Percentiles rank a stretch among this genome's conserved stretches.
Evolutionary conservation across 768 basidiomycete species (phyloP).

Genomic region (Clitopilus hobsonii): DNA sequence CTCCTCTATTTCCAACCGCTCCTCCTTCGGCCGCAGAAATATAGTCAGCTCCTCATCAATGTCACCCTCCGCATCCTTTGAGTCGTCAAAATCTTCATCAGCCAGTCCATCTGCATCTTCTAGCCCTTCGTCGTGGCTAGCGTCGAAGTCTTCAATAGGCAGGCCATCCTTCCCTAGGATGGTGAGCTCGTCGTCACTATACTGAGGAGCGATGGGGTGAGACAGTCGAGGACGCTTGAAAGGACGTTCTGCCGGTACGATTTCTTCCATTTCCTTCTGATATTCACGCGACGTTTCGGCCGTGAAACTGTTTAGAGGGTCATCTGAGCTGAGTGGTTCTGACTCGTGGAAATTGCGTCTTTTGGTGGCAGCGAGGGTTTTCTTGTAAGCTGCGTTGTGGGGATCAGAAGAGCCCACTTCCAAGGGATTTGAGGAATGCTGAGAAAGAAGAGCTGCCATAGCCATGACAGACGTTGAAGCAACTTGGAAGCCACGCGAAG

Average conservation of each 20-base stretch:
- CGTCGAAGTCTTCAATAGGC: constrained; percentile 18
- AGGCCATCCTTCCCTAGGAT: constrained; percentile 12
- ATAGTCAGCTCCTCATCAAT: constrained; percentile 63
- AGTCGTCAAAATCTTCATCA: constrained; percentile 21
- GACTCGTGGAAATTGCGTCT: constrained; percentile 17
- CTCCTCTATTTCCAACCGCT: constrained; percentile 65
- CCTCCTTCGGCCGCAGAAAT: constrained; percentile 52
- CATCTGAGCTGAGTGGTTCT: constrained; percentile 40
- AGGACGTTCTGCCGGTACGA: constrained; percentile 27
- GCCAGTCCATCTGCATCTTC: constrained; percentile 29
- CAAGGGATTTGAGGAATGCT: constrained; percentile 72
- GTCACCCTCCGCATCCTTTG: constrained; percentile 20
- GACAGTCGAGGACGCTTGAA: constrained; percentile 8
- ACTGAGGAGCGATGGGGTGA: constrained; percentile 48
- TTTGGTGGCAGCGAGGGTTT: constrained; percentile 28
- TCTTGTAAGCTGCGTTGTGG: constrained; percentile 41
- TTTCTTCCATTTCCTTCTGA: constrained; percentile 43
- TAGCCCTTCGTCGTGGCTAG: constrained; percentile 20
- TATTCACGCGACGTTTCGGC: constrained; percentile 40
- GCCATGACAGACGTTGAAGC: constrained; percentile 1
- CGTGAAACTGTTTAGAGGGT: constrained; percentile 36
- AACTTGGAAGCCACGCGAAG: constrained; percentile 5
- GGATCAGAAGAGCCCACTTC: constrained; percentile 61
- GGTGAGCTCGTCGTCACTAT: constrained; percentile 35
- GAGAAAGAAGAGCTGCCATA: constrained; percentile 47